These are phyloP conservation scores for Daldinia sp. DNA, from an alignment of 2,329 filamentous ascomycete species.

Conservation along the genomic window DNA sequence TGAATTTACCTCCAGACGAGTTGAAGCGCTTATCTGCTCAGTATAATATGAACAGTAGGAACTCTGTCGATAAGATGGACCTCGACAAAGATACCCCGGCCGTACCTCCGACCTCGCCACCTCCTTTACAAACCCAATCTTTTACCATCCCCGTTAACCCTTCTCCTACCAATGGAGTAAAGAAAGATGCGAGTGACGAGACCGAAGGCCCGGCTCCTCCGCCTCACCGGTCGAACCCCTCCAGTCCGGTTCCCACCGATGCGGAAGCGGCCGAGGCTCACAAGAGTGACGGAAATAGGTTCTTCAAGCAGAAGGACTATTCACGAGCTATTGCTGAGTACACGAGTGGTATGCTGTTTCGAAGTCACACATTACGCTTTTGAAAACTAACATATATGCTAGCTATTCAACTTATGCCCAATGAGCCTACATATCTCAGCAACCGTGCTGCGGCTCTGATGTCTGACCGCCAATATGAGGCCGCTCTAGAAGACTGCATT, in stretches of 20 bases:
- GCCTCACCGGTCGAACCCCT: constrained; percentile 75
- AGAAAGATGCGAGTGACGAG: constrained; percentile 57
- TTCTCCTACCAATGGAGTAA: constrained; percentile 58
- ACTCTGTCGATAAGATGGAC: constrained; percentile 73
- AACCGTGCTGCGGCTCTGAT: constrained; percentile 97
- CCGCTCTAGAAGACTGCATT: constrained; percentile 88
- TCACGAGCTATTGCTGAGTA: constrained; percentile 90
- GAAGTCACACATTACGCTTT: constrained; percentile 14
- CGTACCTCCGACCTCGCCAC: constrained; percentile 64
- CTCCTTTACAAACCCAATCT: constrained; percentile 57
- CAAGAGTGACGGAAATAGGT: constrained; percentile 94
- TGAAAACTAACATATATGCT: constrained; percentile 34
- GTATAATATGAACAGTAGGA: constrained; percentile 70
- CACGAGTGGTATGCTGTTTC: constrained; percentile 78
- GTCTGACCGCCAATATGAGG: constrained; percentile 81
- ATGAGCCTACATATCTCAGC: constrained; percentile 89
- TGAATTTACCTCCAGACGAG: constrained; percentile 92
- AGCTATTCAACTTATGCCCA: constrained; percentile 90
- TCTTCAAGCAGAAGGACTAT: constrained; percentile 96
- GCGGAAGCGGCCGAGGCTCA: constrained; percentile 87
- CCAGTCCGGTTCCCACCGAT: constrained; percentile 66
- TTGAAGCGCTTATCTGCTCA: constrained; percentile 79
- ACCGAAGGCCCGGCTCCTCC: constrained; percentile 73
- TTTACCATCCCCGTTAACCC: constrained; percentile 63
- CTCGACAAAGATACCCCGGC: constrained; percentile 72